These are phyloP conservation scores for Penicillium daleae DNA, from an alignment of 495 filamentous ascomycete species.

Conservation along the genomic window DNA sequence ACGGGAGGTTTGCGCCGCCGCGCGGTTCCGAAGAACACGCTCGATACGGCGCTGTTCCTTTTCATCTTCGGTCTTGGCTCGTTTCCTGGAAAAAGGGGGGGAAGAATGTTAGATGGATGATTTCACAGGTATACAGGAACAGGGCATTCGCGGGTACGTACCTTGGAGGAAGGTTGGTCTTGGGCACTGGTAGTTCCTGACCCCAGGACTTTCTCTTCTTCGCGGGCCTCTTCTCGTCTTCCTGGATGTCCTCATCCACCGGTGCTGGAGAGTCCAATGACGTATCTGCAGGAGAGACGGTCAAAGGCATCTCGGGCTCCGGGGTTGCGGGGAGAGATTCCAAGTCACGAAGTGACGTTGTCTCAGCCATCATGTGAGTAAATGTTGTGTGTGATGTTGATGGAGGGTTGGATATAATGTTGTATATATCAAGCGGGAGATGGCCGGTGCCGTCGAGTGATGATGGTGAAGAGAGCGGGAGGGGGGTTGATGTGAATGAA, in stretches of 20 bases:
- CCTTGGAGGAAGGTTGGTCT: conserved; percentile 95
- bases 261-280: conserved; percentile 39
- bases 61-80: conserved; percentile 97
- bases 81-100: conserved; percentile 68
- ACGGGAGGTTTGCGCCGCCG: conserved; percentile 92
- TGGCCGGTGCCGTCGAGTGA: conserved; percentile 29
- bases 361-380: conserved; percentile 40
- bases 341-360: conserved; percentile 33
- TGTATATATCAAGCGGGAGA: not conserved
- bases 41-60: conserved; percentile 98
- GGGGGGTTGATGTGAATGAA: not conserved
- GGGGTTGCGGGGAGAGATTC: conserved; percentile 41
- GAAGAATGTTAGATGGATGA: conserved; percentile 8
- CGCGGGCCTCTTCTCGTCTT: conserved; percentile 71
- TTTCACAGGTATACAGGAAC: no score
- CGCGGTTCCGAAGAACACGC: conserved; percentile 93
- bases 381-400: conserved; percentile 7
- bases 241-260: conserved; percentile 35
- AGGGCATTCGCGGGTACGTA: no score
- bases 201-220: conserved; percentile 99
- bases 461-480: conserved; percentile 13
- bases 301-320: conserved; percentile 45
- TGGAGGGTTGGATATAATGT: not conserved
- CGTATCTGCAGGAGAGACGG: conserved; percentile 56
- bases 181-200: conserved; percentile 93